Evolutionary conservation across 306 rosid species (phyloP).

Genomic region (Medicago lupulina): DNA sequence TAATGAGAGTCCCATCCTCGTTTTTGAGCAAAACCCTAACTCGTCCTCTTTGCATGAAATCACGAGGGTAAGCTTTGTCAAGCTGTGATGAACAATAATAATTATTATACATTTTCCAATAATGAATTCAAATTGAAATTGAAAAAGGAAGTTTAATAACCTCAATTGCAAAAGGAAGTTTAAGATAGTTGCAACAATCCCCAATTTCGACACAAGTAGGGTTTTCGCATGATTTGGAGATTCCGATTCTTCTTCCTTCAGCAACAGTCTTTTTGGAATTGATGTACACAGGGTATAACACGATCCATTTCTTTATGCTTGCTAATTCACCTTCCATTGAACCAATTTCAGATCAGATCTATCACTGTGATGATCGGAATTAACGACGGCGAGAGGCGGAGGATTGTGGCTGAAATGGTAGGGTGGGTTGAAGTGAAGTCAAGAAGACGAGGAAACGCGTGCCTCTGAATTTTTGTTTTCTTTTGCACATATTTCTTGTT

Average conservation of each 20-base stretch:
- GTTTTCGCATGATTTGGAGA: constrained; percentile 75
- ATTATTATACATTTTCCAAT: background rate
- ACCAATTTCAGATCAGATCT: background rate
- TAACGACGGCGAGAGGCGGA: too few species aligned
- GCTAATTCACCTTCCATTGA: constrained; percentile 63
- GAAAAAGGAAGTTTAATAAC: constrained; percentile 35
- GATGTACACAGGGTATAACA: constrained; percentile 81
- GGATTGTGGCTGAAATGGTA: too few species aligned
- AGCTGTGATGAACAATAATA: constrained; percentile 39
- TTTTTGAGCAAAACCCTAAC: constrained; percentile 79
- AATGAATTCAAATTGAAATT: background rate
- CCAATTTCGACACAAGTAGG: constrained; percentile 86
- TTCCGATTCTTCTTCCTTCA: constrained; percentile 80
- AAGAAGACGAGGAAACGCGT: too few species aligned
- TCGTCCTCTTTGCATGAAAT: constrained; percentile 91
- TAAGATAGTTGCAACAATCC: constrained; percentile 82
- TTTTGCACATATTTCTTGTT: too few species aligned
- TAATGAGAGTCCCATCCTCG: constrained; percentile 76
- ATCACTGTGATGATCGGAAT: background rate
- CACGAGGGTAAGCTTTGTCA: constrained; percentile 90
- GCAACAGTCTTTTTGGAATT: constrained; percentile 88
- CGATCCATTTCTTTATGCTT: constrained; percentile 77
- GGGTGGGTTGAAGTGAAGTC: too few species aligned
- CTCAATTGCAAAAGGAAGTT: constrained; percentile 80
- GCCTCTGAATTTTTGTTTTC: too few species aligned